Conservation (phyloP, 805 yeast genomes). For the Monosporozyma aquatica region DNA sequence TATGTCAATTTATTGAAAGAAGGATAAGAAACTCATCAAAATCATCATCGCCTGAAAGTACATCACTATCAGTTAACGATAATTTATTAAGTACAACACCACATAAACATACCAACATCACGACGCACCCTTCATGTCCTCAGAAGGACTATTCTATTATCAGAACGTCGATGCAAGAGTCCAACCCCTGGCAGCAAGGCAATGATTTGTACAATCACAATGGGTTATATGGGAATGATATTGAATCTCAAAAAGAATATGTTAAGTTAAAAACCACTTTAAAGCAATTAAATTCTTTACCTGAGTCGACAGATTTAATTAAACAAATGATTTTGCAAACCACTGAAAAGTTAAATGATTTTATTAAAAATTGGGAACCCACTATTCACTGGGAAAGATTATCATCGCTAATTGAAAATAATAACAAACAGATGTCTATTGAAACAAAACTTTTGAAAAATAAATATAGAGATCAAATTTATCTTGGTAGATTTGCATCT, state of each 20-base stretch:
- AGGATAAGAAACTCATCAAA: neutral
- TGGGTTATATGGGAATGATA: slow-evolving; percentile 16
- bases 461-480: slow-evolving; percentile 17
- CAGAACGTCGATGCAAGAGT: neutral
- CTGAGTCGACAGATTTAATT: slow-evolving; percentile 4
- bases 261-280: slow-evolving; percentile 11
- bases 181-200: neutral
- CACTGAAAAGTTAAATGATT: slow-evolving; percentile 9
- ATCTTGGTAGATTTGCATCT: slow-evolving; percentile 17
- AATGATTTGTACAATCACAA: neutral
- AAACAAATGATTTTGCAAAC: slow-evolving; percentile 12
- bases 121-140: no score
- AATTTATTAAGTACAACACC: no score
- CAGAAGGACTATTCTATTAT: neutral
- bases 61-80: neutral
- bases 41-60: neutral
- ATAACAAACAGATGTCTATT: slow-evolving; percentile 15
- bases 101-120: no score
- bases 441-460: slow-evolving; percentile 25
- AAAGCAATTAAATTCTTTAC: slow-evolving; percentile 10
- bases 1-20: slow-evolving; percentile 14
- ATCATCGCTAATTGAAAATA: neutral
- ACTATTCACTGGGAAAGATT: slow-evolving; percentile 10
- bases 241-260: slow-evolving; percentile 11
- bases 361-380: slow-evolving; percentile 16